phyloP scores from a whole-genome alignment of 202 grass and related monocot genomes.

The Schoenoplectus tabernaemontani region DNA sequence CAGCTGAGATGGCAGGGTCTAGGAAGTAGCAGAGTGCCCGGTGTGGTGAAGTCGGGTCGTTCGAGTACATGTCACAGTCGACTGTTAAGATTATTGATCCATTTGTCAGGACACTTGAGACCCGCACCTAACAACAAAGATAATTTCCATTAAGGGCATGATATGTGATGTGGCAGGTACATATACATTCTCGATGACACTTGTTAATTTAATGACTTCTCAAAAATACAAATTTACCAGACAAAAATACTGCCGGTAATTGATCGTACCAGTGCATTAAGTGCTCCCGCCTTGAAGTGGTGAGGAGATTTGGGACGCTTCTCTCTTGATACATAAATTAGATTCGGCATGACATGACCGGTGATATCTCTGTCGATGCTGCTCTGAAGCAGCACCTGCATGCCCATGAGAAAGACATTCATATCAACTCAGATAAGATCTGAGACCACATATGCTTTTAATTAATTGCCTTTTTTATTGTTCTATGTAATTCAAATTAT shows the following conservation, averaged over 20 bases:
- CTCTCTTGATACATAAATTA: constrained; percentile 31
- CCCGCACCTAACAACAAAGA: constrained; percentile 20
- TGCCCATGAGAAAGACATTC: neutral
- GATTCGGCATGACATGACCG: constrained; percentile 23
- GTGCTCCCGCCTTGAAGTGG: constrained; percentile 36
- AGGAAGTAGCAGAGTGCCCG: constrained; percentile 34
- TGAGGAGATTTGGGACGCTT: constrained; percentile 28
- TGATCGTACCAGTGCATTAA: constrained; percentile 31
- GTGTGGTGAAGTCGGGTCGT: constrained; percentile 25
- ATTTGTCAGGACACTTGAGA: constrained; percentile 25
- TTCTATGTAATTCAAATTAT: neutral
- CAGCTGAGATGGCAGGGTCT: constrained; percentile 14
- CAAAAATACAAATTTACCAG: neutral
- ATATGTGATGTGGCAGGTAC: neutral
- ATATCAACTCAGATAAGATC: neutral
- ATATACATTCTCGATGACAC: neutral
- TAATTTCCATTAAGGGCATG: neutral
- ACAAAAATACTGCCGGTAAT: neutral
- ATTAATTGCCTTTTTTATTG: neutral
- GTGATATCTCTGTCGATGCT: constrained; percentile 19
- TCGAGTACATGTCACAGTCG: constrained; percentile 40
- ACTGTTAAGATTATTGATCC: constrained; percentile 32
- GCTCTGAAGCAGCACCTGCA: constrained; percentile 47
- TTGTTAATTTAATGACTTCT: neutral
- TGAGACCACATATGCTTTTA: neutral